A percentile compares a stretch with the other conserved stretches of the same genome.
These are phyloP conservation scores for Diophrys sp. DNA, from an alignment of 73 alveolate species.

Conservation along the genomic window DNA sequence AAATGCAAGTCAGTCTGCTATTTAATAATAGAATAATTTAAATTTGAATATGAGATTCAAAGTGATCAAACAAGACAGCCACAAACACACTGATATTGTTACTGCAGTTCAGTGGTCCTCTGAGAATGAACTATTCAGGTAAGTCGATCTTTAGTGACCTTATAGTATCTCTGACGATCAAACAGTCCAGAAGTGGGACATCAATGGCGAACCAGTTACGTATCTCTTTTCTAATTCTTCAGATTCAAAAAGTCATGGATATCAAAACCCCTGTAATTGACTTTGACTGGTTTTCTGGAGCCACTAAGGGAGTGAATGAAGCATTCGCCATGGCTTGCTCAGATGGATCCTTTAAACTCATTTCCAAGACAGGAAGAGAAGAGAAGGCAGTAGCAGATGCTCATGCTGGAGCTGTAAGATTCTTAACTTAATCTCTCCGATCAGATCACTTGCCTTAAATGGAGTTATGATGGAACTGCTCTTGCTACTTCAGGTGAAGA, in stretches of 20 bases:
- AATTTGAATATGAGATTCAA: slow-evolving; percentile 87
- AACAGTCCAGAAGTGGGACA: slow-evolving; percentile 89
- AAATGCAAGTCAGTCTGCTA: no score
- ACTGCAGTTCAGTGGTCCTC: slow-evolving; percentile 90
- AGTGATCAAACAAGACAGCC: slow-evolving; percentile 78
- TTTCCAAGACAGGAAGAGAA: slow-evolving; percentile 83
- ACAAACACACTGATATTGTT: slow-evolving; percentile 81
- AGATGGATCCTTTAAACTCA: slow-evolving; percentile 86
- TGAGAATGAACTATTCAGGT: slow-evolving; percentile 77
- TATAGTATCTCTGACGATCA: slow-evolving; percentile 77
- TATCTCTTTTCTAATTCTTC: no score
- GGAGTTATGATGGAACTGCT: slow-evolving; percentile 95
- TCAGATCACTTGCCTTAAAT: slow-evolving; percentile 78
- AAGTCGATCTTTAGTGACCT: no score
- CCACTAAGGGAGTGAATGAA: slow-evolving; percentile 75
- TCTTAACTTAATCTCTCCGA: slow-evolving; percentile 17
- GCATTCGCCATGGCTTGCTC: slow-evolving; percentile 87
- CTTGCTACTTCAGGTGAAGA: slow-evolving; percentile 96
- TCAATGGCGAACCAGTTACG: slow-evolving; percentile 84
- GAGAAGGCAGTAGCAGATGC: slow-evolving; percentile 89
- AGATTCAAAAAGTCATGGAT: slow-evolving; percentile 69
- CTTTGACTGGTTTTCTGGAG: slow-evolving; percentile 81
- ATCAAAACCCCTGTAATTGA: slow-evolving; percentile 78
- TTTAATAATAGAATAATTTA: slow-evolving; percentile 9
- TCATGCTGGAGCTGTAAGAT: slow-evolving; percentile 94